Percentiles rank a stretch among this genome's conserved stretches.
Evolutionary conservation across 2,329 filamentous ascomycete species (phyloP).

Genomic region (Hymenoscyphus fraxineus): DNA sequence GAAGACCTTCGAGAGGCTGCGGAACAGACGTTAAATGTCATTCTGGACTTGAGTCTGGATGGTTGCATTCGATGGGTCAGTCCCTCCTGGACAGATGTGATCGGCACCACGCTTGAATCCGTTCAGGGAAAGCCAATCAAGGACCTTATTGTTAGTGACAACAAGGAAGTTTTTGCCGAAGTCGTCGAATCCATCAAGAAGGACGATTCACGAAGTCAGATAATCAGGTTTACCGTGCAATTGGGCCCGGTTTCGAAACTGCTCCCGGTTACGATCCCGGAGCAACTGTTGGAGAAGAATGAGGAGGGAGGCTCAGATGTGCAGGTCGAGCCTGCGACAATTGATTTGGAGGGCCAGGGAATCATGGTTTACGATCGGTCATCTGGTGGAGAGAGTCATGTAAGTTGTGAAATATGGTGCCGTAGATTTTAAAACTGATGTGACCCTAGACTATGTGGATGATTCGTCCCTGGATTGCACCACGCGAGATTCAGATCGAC

Average conservation of each 20-base stretch:
- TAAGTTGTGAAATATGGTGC: slow-evolving; percentile 47
- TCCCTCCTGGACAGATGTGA: slow-evolving; percentile 89
- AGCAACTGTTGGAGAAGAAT: slow-evolving; percentile 22
- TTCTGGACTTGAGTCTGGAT: slow-evolving; percentile 88
- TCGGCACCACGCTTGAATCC: slow-evolving; percentile 71
- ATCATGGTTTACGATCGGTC: slow-evolving; percentile 96
- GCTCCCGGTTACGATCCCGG: slow-evolving; percentile 39
- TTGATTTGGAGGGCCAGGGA: slow-evolving; percentile 90
- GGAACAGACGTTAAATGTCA: slow-evolving; percentile 93
- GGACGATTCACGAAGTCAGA: slow-evolving; percentile 89
- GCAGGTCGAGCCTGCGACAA: slow-evolving; percentile 46
- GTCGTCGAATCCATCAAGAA: slow-evolving; percentile 84
- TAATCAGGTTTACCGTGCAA: slow-evolving; percentile 74
- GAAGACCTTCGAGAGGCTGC: slow-evolving; percentile 93
- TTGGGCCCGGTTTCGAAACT: slow-evolving; percentile 68
- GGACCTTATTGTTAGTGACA: slow-evolving; percentile 73
- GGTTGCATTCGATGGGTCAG: slow-evolving; percentile 93
- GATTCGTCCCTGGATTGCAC: slow-evolving; percentile 84
- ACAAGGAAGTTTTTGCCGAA: slow-evolving; percentile 76
- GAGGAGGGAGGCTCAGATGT: slow-evolving; percentile 32
- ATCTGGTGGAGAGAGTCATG: slow-evolving; percentile 84
- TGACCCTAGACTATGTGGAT: slow-evolving; percentile 91
- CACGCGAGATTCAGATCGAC: slow-evolving; percentile 93
- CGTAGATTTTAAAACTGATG: slow-evolving; percentile 29
- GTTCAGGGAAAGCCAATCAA: slow-evolving; percentile 75